Conservation (phyloP, 169 alveolate genomes). For the Babesia microti region DNA sequence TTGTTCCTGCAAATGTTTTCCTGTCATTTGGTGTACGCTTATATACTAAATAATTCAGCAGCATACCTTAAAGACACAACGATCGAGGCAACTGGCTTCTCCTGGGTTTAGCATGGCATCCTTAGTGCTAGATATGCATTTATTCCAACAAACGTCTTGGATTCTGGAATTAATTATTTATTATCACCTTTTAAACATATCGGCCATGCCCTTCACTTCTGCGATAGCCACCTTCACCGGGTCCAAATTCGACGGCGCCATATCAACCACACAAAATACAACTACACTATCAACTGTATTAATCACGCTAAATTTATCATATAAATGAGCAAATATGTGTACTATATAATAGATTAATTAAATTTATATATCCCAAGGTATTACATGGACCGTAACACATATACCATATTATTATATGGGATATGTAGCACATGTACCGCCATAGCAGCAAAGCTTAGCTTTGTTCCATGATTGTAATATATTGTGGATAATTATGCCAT, state of each 20-base stretch:
- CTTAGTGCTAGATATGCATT: constrained; percentile 55
- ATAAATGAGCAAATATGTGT: no score
- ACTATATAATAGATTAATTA: no score
- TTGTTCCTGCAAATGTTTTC: constrained; percentile 20
- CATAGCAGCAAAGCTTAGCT: no score
- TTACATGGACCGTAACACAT: no score
- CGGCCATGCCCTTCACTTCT: constrained; percentile 68
- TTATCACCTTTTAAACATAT: constrained; percentile 50
- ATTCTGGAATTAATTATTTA: constrained; percentile 22
- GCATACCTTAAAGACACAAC: constrained; percentile 58
- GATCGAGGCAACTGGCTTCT: constrained; percentile 64
- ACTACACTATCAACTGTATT: no score
- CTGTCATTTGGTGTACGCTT: constrained; percentile 38
- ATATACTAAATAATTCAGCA: constrained; percentile 16
- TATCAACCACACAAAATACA: no score
- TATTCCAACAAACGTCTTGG: constrained; percentile 63
- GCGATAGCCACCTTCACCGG: constrained; percentile 62
- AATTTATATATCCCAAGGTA: no score
- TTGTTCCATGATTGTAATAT: no score
- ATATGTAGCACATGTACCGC: no score
- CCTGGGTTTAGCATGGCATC: constrained; percentile 54
- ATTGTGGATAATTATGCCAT: constrained; percentile 35
- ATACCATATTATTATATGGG: no score
- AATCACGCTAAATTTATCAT: no score
- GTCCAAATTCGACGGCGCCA: no score